Evolutionary conservation across 345 rosid species (phyloP).

Genomic region (Boechera divaricarpa): DNA sequence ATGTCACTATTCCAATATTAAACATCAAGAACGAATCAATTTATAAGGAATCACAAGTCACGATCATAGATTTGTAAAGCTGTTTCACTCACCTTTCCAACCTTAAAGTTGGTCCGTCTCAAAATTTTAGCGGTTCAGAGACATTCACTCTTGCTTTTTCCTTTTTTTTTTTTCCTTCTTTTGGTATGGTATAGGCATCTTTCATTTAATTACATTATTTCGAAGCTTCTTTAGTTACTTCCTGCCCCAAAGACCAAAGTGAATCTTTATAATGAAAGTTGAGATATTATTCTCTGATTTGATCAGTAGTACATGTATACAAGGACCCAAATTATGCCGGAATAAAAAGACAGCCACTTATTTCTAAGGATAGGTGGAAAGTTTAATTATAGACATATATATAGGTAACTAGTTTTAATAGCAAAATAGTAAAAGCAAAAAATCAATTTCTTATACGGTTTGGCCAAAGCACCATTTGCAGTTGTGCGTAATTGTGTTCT

Average conservation of each 20-base stretch:
- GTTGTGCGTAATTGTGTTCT: neutral
- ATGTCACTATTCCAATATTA: neutral
- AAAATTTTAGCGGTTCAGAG: constrained; percentile 39
- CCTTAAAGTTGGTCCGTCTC: constrained; percentile 35
- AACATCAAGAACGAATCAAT: constrained; percentile 16
- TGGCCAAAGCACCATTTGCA: neutral
- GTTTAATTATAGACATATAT: no score
- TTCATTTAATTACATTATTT: constrained; percentile 17
- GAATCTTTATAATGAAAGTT: constrained; percentile 35
- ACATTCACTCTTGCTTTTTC: constrained; percentile 31
- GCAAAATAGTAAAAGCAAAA: neutral
- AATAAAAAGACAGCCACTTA: neutral
- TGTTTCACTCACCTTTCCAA: constrained; percentile 28
- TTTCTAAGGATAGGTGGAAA: neutral
- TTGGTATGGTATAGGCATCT: constrained; percentile 14
- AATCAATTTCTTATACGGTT: neutral
- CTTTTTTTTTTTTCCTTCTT: neutral
- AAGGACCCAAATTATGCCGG: neutral
- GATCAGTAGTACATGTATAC: constrained; percentile 13
- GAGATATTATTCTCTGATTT: constrained; percentile 39
- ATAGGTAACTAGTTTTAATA: neutral
- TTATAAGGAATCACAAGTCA: constrained; percentile 39
- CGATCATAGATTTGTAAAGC: constrained; percentile 30
- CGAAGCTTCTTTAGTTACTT: constrained; percentile 28
- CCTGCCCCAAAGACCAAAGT: constrained; percentile 12